Percentiles rank a stretch among this genome's conserved stretches.
These are phyloP conservation scores for Prunus davidiana DNA, from an alignment of 306 rosid genomes.

Conservation along the genomic window DNA sequence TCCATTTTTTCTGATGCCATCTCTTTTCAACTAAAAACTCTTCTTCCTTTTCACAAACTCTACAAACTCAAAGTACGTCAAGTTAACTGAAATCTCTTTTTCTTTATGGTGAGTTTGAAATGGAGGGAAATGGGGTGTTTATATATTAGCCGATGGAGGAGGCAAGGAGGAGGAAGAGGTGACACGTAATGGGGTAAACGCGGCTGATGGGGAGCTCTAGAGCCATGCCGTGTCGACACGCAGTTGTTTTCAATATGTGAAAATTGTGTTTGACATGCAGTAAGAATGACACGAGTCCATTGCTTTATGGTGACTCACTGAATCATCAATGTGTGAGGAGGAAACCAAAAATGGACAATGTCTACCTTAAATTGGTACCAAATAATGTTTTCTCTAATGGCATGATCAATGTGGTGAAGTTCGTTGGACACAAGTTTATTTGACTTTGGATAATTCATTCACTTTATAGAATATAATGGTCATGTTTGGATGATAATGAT, in stretches of 20 bases:
- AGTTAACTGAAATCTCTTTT: too few species aligned
- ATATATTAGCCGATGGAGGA: background rate
- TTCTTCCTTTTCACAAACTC: background rate
- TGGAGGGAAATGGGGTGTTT: background rate
- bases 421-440: too few species aligned
- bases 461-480: too few species aligned
- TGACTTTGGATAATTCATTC: too few species aligned
- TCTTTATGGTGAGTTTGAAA: background rate
- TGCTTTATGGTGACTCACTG: background rate
- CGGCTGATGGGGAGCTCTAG: conserved; percentile 5
- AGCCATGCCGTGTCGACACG: background rate
- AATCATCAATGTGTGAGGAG: too few species aligned
- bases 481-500: too few species aligned
- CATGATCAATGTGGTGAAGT: too few species aligned
- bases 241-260: background rate
- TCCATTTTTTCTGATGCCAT: conserved; percentile 5
- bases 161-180: background rate
- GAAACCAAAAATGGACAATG: too few species aligned
- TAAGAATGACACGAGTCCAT: conserved; percentile 8
- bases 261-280: background rate
- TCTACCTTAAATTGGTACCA: too few species aligned
- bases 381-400: too few species aligned
- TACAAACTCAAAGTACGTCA: too few species aligned
- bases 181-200: conserved; percentile 25
- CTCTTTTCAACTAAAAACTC: background rate